These are phyloP conservation scores for Paspalum notatum DNA, from an alignment of 176 grass and related monocot species.

Conservation along the genomic window DNA sequence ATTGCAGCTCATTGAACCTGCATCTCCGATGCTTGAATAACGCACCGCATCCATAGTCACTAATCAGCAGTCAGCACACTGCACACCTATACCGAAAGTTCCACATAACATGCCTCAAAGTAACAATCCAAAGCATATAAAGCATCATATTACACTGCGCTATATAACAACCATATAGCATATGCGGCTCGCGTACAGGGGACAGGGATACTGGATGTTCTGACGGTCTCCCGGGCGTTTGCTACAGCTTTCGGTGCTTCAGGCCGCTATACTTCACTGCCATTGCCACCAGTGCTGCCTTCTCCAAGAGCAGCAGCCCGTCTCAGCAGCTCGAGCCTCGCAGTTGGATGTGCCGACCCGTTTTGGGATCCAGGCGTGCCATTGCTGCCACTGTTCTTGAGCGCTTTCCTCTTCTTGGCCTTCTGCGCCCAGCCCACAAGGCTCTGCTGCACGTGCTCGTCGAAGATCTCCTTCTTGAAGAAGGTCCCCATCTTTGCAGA, in stretches of 20 bases:
- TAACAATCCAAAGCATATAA: conserved; percentile 7
- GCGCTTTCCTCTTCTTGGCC: conserved; percentile 54
- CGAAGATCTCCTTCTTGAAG: conserved; percentile 87
- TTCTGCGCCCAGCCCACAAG: conserved; percentile 71
- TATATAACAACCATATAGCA: background rate
- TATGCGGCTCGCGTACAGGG: background rate
- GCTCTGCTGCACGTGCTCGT: conserved; percentile 78
- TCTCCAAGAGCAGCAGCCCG: conserved; percentile 29
- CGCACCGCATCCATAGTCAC: background rate
- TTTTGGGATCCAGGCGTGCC: background rate
- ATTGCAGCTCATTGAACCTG: no score
- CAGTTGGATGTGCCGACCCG: conserved; percentile 8
- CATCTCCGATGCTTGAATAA: background rate
- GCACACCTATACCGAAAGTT: background rate
- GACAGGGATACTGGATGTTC: background rate
- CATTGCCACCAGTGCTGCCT: conserved; percentile 2
- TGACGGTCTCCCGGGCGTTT: background rate
- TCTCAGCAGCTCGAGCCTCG: conserved; percentile 26
- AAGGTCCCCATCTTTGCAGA: conserved; percentile 76
- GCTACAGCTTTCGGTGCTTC: background rate
- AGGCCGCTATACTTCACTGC: background rate
- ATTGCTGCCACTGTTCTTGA: background rate
- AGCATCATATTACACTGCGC: background rate
- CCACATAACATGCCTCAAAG: background rate
- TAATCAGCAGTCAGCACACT: background rate